Percentiles rank a stretch among this genome's conserved stretches.
phyloP scores from a whole-genome alignment of 371 early-diverging fungal genomes.

The Lichtheimia ramosa region DNA sequence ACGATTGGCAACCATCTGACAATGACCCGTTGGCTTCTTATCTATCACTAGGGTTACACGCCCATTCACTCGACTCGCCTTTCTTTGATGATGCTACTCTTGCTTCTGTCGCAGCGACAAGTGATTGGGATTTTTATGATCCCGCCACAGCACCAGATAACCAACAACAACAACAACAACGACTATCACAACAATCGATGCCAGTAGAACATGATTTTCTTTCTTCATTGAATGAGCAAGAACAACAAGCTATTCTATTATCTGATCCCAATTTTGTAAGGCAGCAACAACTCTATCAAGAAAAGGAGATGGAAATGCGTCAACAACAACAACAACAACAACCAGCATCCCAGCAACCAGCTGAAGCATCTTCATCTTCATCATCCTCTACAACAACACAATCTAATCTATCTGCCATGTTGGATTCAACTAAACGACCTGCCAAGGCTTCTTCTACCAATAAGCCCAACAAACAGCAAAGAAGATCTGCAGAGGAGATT shows the following conservation, averaged over 20 bases:
- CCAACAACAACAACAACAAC: constrained; percentile 10
- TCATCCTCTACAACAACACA: constrained; percentile 8
- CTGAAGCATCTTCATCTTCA: not conserved
- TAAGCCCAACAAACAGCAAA: constrained; percentile 1
- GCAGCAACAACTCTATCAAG: constrained; percentile 29
- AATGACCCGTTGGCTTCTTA: constrained; percentile 5
- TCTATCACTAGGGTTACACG: constrained; percentile 1
- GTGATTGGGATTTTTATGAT: constrained; percentile 5
- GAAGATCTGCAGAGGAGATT: constrained; percentile 1
- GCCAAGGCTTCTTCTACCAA: too few species aligned
- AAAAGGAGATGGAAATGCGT: constrained; percentile 18
- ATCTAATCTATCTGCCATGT: constrained; percentile 24
- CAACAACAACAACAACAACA: constrained; percentile 7
- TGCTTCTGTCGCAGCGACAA: not conserved
- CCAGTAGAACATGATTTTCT: constrained; percentile 10
- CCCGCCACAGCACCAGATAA: not conserved
- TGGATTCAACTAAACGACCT: constrained; percentile 4
- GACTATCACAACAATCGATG: constrained; percentile 1
- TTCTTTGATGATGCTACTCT: constrained; percentile 3
- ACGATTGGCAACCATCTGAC: constrained; percentile 6
- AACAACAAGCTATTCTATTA: constrained; percentile 27
- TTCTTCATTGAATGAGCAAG: constrained; percentile 13
- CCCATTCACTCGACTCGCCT: constrained; percentile 6
- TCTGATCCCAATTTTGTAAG: constrained; percentile 26
- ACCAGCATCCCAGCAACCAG: not conserved